Conservation (phyloP, 2,329 filamentous ascomycete genomes). For the Fusarium sp. region DNA sequence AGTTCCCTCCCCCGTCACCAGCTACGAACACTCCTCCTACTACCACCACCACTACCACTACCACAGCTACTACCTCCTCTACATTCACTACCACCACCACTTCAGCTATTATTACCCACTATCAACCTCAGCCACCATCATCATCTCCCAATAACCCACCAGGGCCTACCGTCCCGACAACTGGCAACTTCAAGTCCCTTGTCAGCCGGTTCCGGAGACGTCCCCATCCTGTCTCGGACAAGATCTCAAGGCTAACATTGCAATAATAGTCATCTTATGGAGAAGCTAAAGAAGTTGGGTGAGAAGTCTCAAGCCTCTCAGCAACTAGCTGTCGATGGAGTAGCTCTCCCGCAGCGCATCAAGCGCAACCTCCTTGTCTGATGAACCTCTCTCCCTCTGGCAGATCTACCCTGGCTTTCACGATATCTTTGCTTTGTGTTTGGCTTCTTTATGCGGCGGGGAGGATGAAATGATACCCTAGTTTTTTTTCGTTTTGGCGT, state of each 20-base stretch:
- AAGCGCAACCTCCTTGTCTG: conserved; percentile 51
- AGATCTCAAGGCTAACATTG: conserved; percentile 45
- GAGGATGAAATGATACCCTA: conserved; percentile 33
- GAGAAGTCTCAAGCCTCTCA: conserved; percentile 49
- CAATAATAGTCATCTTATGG: conserved; percentile 59
- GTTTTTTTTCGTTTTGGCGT: conserved; percentile 26
- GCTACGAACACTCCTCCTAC: neutral
- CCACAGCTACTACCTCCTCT: conserved; percentile 7
- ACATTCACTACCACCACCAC: conserved; percentile 10
- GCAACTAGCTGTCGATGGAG: conserved; percentile 46
- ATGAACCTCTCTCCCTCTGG: neutral
- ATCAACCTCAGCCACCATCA: conserved; percentile 3
- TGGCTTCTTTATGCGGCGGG: neutral
- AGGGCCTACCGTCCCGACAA: conserved; percentile 31
- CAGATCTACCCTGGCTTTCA: neutral
- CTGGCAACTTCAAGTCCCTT: conserved; percentile 37
- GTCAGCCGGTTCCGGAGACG: conserved; percentile 42
- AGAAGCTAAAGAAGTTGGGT: conserved; percentile 60
- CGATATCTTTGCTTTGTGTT: conserved; percentile 3
- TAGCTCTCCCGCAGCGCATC: conserved; percentile 53
- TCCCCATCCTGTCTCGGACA: conserved; percentile 43
- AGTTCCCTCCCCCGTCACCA: conserved; percentile 29
- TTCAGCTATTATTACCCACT: conserved; percentile 1
- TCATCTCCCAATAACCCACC: conserved; percentile 15
- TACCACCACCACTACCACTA: conserved; percentile 12